phyloP scores from a whole-genome alignment of 2,329 filamentous ascomycete genomes.

The Sclerotinia nivalis region DNA sequence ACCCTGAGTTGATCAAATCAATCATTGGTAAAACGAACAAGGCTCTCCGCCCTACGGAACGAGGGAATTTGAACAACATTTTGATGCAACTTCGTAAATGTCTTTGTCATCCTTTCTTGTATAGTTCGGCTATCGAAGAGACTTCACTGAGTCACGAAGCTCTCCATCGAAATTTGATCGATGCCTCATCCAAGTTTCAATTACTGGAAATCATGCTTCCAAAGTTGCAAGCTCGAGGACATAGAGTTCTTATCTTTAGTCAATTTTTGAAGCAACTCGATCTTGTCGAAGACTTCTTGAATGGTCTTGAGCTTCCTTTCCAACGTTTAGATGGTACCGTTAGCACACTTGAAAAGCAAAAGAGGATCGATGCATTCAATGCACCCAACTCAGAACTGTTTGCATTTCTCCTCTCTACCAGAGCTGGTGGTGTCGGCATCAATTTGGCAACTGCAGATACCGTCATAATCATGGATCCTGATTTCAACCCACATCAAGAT shows the following conservation, averaged over 20 bases:
- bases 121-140: conserved; percentile 88
- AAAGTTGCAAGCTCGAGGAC: conserved; percentile 79
- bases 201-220: conserved; percentile 84
- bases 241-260: conserved; percentile 92
- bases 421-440: conserved; percentile 94
- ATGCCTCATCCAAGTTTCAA: conserved; percentile 87
- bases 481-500: conserved; percentile 77
- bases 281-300: conserved; percentile 89
- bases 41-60: conserved; percentile 65
- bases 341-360: conserved; percentile 83
- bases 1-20: conserved; percentile 81
- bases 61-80: conserved; percentile 87
- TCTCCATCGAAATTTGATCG: conserved; percentile 79
- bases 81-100: conserved; percentile 93
- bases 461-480: conserved; percentile 76
- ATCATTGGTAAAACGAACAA: conserved; percentile 71
- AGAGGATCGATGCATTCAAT: conserved; percentile 92
- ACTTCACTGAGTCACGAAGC: conserved; percentile 60
- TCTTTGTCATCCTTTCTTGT: conserved; percentile 94
- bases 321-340: conserved; percentile 85
- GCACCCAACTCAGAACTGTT: conserved; percentile 79
- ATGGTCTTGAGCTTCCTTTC: conserved; percentile 69
- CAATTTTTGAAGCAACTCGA: conserved; percentile 89
- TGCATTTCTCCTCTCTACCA: conserved; percentile 88
- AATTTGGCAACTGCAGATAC: conserved; percentile 96